A percentile compares a stretch with the other conserved stretches of the same genome.
These are phyloP conservation scores for Fusarium falciforme DNA, from an alignment of 2,329 filamentous ascomycete genomes.

Conservation along the genomic window DNA sequence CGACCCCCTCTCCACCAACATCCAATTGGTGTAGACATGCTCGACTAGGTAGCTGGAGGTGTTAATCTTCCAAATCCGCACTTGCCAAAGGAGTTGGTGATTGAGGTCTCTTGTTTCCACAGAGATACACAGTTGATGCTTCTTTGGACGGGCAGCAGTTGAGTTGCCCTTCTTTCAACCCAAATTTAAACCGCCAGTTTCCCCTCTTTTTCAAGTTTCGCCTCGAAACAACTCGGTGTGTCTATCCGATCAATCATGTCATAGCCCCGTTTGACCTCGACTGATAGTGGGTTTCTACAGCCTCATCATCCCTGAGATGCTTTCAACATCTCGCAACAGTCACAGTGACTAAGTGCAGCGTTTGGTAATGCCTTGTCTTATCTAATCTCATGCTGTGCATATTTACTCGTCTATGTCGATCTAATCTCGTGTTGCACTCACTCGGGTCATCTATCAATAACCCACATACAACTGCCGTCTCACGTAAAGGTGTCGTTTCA, in stretches of 20 bases:
- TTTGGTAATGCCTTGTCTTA: neutral
- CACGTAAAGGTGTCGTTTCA: constrained; percentile 36
- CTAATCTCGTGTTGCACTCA: neutral
- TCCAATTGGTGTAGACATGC: neutral
- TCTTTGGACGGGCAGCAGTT: neutral
- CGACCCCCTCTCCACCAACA: neutral
- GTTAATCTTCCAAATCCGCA: neutral
- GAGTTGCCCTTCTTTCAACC: neutral
- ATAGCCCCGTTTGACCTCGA: constrained; percentile 3
- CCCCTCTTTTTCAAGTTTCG: neutral
- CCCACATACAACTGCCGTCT: constrained; percentile 1
- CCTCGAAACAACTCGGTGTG: neutral
- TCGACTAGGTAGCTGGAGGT: neutral
- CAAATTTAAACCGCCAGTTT: neutral
- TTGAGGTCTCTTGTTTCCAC: neutral
- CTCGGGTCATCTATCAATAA: neutral
- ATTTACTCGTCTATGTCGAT: neutral
- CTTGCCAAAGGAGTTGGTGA: neutral
- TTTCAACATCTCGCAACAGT: neutral
- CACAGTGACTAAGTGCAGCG: neutral
- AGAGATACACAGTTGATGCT: neutral
- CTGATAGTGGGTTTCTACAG: neutral
- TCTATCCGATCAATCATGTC: neutral
- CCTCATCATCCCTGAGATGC: neutral
- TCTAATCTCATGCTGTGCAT: neutral